Evolutionary conservation across 306 rosid species (phyloP).

Genomic region (Casuarina cunninghamiana): DNA sequence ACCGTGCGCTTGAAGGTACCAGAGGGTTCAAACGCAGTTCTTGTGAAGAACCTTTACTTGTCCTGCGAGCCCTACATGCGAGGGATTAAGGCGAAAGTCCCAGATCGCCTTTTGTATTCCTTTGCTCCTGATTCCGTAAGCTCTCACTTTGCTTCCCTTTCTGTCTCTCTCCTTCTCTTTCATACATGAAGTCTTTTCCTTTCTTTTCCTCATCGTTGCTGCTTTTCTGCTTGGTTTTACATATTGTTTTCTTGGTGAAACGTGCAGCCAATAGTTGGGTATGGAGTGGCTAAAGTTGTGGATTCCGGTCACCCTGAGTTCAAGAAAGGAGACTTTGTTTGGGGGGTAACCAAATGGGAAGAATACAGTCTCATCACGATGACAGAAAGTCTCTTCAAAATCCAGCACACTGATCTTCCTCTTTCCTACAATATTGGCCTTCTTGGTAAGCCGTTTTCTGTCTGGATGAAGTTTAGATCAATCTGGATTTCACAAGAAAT

Average conservation of each 20-base stretch:
- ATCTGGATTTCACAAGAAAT: not conserved
- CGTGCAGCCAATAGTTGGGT: constrained; percentile 41
- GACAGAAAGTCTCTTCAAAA: constrained; percentile 38
- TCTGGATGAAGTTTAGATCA: not conserved
- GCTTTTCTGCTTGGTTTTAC: not conserved
- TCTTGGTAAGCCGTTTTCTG: constrained; percentile 21
- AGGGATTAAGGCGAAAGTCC: constrained; percentile 18
- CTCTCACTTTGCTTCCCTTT: not conserved
- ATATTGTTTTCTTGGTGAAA: not conserved
- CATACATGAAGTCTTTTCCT: not conserved
- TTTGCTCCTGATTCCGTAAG: constrained; percentile 48
- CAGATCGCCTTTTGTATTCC: constrained; percentile 19
- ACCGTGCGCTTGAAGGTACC: constrained; percentile 37
- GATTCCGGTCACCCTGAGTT: constrained; percentile 45
- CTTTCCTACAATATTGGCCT: constrained; percentile 49
- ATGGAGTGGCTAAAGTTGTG: constrained; percentile 53
- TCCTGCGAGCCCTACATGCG: constrained; percentile 74
- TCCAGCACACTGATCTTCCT: constrained; percentile 43
- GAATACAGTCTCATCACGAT: constrained; percentile 43
- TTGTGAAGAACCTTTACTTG: constrained; percentile 61
- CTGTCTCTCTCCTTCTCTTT: not conserved
- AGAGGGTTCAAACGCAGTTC: constrained; percentile 37
- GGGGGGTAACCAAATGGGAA: constrained; percentile 61
- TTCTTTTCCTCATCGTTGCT: not conserved
- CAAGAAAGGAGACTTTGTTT: constrained; percentile 47